These are phyloP conservation scores for Nicotiana benthamiana DNA, from an alignment of 257 asterid species.

Conservation along the genomic window DNA sequence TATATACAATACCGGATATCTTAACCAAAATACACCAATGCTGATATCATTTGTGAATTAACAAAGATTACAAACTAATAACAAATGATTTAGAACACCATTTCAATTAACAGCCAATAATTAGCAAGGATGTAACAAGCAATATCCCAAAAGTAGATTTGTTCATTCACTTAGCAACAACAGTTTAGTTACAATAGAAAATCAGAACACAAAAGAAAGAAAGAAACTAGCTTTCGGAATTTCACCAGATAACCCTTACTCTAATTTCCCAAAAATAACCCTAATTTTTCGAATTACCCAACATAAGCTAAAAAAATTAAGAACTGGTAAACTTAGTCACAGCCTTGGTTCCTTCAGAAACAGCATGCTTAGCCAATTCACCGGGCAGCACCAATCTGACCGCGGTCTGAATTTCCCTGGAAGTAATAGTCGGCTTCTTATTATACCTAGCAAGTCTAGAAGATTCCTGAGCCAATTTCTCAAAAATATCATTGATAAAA, in stretches of 20 bases:
- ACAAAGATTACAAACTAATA: not conserved
- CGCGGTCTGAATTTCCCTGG: too few relatives aligned
- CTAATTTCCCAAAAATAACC: not conserved
- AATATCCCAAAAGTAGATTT: not conserved
- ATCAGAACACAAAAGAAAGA: not conserved
- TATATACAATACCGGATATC: not conserved
- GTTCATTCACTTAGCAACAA: not conserved
- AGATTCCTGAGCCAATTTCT: slow-evolving; percentile 46
- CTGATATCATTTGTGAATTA: not conserved
- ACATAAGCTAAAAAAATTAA: too few relatives aligned
- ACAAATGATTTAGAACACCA: not conserved
- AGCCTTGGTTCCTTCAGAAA: too few relatives aligned
- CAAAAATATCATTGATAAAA: slow-evolving; percentile 18
- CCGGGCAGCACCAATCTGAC: too few relatives aligned
- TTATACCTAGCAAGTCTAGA: slow-evolving; percentile 46
- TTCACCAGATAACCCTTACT: not conserved
- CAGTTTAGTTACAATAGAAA: not conserved
- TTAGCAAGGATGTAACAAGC: too few relatives aligned
- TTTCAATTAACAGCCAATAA: not conserved
- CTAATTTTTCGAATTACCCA: not conserved
- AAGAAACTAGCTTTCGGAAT: not conserved
- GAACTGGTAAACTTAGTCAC: too few relatives aligned
- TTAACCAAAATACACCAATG: not conserved
- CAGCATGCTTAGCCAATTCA: too few relatives aligned
- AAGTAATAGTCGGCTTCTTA: slow-evolving; percentile 33